Evolutionary conservation across 306 rosid species (phyloP), one percentile per base, ranked within the genome.

Genomic region (Purshia tridentata): DNA sequence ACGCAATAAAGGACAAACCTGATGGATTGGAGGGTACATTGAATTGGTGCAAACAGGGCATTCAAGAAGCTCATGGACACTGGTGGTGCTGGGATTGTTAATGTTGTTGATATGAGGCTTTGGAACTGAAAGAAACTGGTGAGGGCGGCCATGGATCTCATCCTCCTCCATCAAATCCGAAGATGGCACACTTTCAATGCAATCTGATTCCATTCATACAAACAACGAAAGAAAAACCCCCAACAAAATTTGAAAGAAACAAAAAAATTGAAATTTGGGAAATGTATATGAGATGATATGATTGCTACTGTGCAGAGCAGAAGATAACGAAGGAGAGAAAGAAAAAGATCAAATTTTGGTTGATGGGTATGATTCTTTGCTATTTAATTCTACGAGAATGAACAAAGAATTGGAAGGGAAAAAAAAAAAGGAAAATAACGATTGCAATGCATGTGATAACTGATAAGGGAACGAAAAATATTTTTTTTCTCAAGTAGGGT

Each of bases 1-100:
- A 56, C 51, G 79, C 76, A 74, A 65, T 3, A 35, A 77, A 75
- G n/a, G 46, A 71, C 20, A 23, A 19, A 89, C 94, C 94, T 86
- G 94, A 70, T 86, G 91, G 76, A 89, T 89, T 62, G 94, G 91
- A 83, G 94, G 94, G 81, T 86, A 89, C 91, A 89, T 86, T 14
- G 91, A 89, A 80, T 84, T 89, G 54, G 91, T 85, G 65, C 95
- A 89, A 58, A 89, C 91, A 18, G 95, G 94, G 78, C 94, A 89
- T 79, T 89, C 94, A 66, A 89, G 94, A 79, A 89, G 94, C 79
- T 86, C 91, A 47, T 89, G 88, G 46, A 85, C 88, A 83, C 89
- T 85, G 70, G 91, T 81, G 46, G 86, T 83, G 60, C 74, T 72
- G 49, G 85, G 86, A 16, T 67, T 72, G 72, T 46, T 84, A 22